Percentiles rank a stretch among this genome's conserved stretches.
phyloP scores from a whole-genome alignment of 2,329 filamentous ascomycete species.

The Aspergillus fructus region DNA sequence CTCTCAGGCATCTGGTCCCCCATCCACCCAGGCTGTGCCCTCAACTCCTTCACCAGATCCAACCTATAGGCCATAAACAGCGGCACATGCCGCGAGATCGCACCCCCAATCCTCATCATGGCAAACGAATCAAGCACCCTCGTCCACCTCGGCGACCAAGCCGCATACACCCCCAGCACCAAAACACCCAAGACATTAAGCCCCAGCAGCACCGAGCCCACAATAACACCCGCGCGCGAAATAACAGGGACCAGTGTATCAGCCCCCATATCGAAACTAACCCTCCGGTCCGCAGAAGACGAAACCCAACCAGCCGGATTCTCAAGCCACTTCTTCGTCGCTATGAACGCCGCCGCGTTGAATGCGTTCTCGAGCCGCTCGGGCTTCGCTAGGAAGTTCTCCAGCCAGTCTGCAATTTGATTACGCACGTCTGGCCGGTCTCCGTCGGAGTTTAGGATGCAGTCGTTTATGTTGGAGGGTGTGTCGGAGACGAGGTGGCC shows the following conservation, averaged over 20 bases:
- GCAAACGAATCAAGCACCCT: slow-evolving; percentile 18
- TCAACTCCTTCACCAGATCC: slow-evolving; percentile 7
- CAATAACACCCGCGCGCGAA: background rate
- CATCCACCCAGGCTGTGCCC: too few species aligned
- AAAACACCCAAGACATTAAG: slow-evolving; percentile 14
- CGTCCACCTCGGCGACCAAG: slow-evolving; percentile 17
- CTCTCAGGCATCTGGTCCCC: too few species aligned
- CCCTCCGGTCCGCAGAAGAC: background rate
- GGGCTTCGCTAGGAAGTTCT: background rate
- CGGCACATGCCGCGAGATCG: slow-evolving; percentile 11
- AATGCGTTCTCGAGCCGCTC: background rate
- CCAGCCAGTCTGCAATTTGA: background rate
- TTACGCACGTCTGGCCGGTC: background rate
- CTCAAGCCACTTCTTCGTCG: background rate
- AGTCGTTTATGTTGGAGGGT: background rate
- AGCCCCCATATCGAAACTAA: background rate
- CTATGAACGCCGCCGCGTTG: background rate
- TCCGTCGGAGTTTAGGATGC: background rate
- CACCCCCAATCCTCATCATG: slow-evolving; percentile 20
- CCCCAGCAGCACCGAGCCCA: slow-evolving; percentile 9
- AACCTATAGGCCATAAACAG: slow-evolving; percentile 7
- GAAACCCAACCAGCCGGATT: background rate
- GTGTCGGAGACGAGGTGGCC: background rate
- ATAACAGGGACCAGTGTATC: background rate
- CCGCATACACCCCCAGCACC: slow-evolving; percentile 15